Conservation (phyloP, 1,139 yeast genomes). For the Nadsonia commutata region DNA sequence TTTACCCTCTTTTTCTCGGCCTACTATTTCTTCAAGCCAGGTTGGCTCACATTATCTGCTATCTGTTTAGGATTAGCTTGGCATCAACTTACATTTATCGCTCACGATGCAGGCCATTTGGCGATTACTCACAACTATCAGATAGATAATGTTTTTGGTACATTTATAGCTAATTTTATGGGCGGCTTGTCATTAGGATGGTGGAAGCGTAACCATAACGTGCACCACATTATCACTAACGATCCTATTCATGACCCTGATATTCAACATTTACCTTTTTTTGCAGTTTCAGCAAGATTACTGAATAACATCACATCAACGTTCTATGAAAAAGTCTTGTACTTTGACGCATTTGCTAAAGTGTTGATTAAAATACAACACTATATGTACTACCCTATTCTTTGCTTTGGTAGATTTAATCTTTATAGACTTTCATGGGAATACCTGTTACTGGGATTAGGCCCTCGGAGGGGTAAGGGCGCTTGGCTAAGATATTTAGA, state of each 20-base stretch:
- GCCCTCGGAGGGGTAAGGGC: slow-evolving; percentile 69
- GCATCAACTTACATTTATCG: slow-evolving; percentile 84
- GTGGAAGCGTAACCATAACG: slow-evolving; percentile 92
- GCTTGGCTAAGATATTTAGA: slow-evolving; percentile 81
- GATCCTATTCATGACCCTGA: slow-evolving; percentile 93
- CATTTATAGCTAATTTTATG: slow-evolving; percentile 55
- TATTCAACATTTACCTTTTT: slow-evolving; percentile 83
- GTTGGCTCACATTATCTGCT: slow-evolving; percentile 45
- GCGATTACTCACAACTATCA: slow-evolving; percentile 71
- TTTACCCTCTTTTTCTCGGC: slow-evolving; percentile 36
- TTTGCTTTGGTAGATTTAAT: slow-evolving; percentile 76
- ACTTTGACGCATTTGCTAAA: slow-evolving; percentile 55
- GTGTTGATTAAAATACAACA: slow-evolving; percentile 48
- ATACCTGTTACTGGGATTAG: slow-evolving; percentile 53
- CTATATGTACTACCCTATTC: slow-evolving; percentile 60
- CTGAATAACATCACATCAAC: slow-evolving; percentile 62
- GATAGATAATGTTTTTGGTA: slow-evolving; percentile 62
- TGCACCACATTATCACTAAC: slow-evolving; percentile 75
- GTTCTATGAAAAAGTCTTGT: slow-evolving; percentile 51
- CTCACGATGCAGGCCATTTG: slow-evolving; percentile 82
- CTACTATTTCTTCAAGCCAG: slow-evolving; percentile 29
- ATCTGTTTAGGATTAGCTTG: slow-evolving; percentile 59
- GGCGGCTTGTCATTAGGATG: slow-evolving; percentile 89
- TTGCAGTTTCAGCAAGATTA: slow-evolving; percentile 65
- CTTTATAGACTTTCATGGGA: slow-evolving; percentile 71